Conservation (phyloP, 306 rosid genomes). For the Inga leiocalycina region DNA sequence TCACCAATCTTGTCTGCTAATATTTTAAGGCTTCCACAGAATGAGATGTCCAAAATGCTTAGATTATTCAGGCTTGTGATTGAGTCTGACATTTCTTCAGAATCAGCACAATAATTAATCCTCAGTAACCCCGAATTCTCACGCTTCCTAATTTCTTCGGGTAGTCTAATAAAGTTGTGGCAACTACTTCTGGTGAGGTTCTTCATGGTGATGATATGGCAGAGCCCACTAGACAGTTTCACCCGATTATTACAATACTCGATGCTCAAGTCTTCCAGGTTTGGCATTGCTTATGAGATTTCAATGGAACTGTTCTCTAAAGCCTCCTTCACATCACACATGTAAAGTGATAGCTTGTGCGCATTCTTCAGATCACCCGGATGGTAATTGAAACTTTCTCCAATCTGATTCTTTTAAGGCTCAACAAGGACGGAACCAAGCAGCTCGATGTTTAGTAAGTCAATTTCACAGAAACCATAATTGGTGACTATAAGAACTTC, state of each 20-base stretch:
- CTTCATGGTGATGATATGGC: neutral
- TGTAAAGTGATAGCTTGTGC: neutral
- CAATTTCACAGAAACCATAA: neutral
- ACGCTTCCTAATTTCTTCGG: neutral
- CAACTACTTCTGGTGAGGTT: conserved; percentile 17
- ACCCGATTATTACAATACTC: neutral
- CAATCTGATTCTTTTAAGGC: neutral
- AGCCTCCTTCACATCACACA: neutral
- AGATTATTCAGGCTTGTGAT: neutral
- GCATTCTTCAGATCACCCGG: neutral
- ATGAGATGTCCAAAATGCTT: no score
- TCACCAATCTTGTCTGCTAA: neutral
- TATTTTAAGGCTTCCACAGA: neutral
- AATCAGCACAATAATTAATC: neutral
- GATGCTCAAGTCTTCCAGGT: neutral
- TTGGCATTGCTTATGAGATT: neutral
- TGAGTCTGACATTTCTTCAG: neutral
- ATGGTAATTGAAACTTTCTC: neutral
- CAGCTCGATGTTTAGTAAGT: neutral
- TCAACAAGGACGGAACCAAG: neutral
- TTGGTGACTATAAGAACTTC: neutral
- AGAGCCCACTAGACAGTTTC: neutral
- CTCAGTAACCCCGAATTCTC: neutral
- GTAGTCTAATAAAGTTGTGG: neutral
- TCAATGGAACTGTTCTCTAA: neutral